phyloP scores from a whole-genome alignment of 306 rosid genomes.

The Lathyrus oleraceus region DNA sequence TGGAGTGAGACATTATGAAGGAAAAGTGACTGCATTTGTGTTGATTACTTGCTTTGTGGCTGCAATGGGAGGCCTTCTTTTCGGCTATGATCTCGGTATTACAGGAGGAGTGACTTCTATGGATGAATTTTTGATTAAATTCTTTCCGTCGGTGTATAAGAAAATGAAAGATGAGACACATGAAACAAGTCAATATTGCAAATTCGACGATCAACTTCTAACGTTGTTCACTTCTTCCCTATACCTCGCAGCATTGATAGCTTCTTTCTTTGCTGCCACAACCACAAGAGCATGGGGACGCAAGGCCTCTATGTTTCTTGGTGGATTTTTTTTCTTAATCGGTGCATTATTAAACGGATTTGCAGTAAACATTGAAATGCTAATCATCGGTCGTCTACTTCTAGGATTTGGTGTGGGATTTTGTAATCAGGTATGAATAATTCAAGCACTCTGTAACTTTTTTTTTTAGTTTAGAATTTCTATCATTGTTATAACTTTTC shows the following conservation, averaged over 20 bases:
- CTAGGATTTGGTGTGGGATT: constrained; percentile 39
- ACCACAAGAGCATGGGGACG: constrained; percentile 29
- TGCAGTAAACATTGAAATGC: constrained; percentile 21
- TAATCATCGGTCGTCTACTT: constrained; percentile 37
- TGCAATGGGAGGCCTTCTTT: constrained; percentile 40
- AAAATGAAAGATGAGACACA: constrained; percentile 9
- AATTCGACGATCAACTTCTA: constrained; percentile 22
- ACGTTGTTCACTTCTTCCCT: constrained; percentile 36
- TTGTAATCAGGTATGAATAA: constrained; percentile 33
- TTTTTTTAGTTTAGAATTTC: too few species aligned
- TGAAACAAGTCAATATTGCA: constrained; percentile 8
- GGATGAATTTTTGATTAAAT: constrained; percentile 31
- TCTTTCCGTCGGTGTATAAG: constrained; percentile 13
- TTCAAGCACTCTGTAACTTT: too few species aligned
- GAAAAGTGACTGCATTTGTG: constrained; percentile 29
- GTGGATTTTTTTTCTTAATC: constrained; percentile 30
- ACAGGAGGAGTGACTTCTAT: constrained; percentile 38
- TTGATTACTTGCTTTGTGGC: constrained; percentile 35
- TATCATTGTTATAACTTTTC: too few species aligned
- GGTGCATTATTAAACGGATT: constrained; percentile 36
- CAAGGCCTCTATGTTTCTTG: constrained; percentile 29
- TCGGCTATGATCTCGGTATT: constrained; percentile 39
- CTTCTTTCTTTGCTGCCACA: constrained; percentile 36
- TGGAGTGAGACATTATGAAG: constrained; percentile 8
- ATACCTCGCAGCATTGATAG: constrained; percentile 31